phyloP scores from a whole-genome alignment of 1,139 yeast species.

The Magnusiomyces ingens region DNA sequence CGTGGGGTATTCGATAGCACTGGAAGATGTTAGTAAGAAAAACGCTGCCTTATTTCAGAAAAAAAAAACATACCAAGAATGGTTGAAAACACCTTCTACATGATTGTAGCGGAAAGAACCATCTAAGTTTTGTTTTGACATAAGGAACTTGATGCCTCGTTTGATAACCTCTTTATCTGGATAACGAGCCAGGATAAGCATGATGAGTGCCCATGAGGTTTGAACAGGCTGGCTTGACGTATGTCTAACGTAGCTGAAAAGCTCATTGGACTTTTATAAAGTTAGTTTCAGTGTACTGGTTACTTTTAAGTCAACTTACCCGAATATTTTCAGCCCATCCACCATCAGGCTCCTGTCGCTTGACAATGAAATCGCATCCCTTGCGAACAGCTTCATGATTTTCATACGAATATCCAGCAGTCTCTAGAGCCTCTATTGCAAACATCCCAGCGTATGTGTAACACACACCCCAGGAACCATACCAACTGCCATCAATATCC shows the following conservation, averaged over 20 bases:
- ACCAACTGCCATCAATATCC: conserved; percentile 86
- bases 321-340: conserved; percentile 84
- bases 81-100: conserved; percentile 94
- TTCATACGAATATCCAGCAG: conserved; percentile 57
- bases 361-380: conserved; percentile 80
- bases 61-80: conserved; percentile 41
- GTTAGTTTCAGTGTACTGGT: neutral
- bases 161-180: conserved; percentile 61
- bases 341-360: conserved; percentile 72
- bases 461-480: conserved; percentile 98
- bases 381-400: conserved; percentile 56
- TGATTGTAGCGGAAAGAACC: conserved; percentile 89
- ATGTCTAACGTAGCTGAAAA: conserved; percentile 67
- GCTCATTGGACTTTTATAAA: conserved; percentile 52
- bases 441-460: conserved; percentile 96
- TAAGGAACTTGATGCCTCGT: conserved; percentile 56
- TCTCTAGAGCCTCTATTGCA: conserved; percentile 83
- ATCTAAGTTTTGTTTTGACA: conserved; percentile 57
- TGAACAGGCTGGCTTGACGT: conserved; percentile 71
- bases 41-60: conserved; percentile 33
- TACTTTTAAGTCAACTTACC: conserved; percentile 9
- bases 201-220: conserved; percentile 89
- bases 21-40: neutral
- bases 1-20: conserved; percentile 91
- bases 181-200: conserved; percentile 70